phyloP scores from a whole-genome alignment of 2,329 filamentous ascomycete species.

The Phyllosticta capitalensis region DNA sequence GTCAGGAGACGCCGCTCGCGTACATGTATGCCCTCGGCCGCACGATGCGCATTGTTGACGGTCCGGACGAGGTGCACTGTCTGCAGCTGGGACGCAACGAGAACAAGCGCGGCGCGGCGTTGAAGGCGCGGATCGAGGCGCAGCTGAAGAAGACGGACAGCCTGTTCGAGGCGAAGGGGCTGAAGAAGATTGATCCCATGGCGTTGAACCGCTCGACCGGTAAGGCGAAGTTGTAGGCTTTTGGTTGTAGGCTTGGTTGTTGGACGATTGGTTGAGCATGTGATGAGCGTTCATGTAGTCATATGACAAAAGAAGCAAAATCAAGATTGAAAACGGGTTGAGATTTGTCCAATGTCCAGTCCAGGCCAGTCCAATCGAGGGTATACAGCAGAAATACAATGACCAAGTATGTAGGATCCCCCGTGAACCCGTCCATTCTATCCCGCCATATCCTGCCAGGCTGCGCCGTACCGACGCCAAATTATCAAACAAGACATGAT shows the following conservation, averaged over 20 bases:
- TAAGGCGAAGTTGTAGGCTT: slow-evolving; percentile 8
- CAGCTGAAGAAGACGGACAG: slow-evolving; percentile 58
- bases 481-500: background rate
- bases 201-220: slow-evolving; percentile 2
- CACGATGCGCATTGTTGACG: slow-evolving; percentile 80
- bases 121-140: slow-evolving; percentile 51
- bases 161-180: slow-evolving; percentile 52
- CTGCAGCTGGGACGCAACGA: slow-evolving; percentile 72
- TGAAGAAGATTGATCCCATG: slow-evolving; percentile 5
- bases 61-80: slow-evolving; percentile 84
- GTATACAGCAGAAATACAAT: background rate
- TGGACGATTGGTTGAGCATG: background rate
- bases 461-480: background rate
- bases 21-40: slow-evolving; percentile 68
- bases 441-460: background rate
- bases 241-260: background rate
- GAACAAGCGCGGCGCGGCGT: slow-evolving; percentile 57
- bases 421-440: background rate
- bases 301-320: background rate
- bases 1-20: slow-evolving; percentile 84
- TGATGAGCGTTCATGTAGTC: background rate
- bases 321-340: background rate
- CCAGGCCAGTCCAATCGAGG: background rate
- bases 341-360: background rate
- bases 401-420: background rate